A percentile compares a stretch with the other conserved stretches of the same genome.
Evolutionary conservation across 225 moss, liverwort and hornwort species (phyloP).

Genomic region (Pseudisothecium myosuroides): DNA sequence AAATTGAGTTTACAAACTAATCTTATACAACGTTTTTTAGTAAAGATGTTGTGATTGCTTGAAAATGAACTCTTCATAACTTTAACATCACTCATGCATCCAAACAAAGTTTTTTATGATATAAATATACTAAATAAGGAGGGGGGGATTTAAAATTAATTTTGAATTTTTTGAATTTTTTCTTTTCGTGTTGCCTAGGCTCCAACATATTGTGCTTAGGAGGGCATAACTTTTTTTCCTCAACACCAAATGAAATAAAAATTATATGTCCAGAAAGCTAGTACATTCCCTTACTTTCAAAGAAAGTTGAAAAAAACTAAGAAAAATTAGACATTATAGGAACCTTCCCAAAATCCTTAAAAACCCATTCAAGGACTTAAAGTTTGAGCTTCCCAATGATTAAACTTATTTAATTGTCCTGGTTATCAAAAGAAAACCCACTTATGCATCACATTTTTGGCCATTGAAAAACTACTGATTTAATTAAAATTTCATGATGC

Average conservation of each 20-base stretch:
- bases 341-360: background rate
- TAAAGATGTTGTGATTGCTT: background rate
- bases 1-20: background rate
- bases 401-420: background rate
- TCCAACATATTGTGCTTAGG: background rate
- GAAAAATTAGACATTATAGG: background rate
- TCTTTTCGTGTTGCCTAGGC: background rate
- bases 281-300: background rate
- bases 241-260: background rate
- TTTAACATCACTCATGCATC: background rate
- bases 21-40: background rate
- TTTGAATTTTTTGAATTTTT: background rate
- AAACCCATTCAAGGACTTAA: background rate
- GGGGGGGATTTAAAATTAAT: background rate
- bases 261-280: background rate
- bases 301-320: background rate
- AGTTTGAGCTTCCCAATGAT: background rate
- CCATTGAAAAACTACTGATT: background rate
- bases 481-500: background rate
- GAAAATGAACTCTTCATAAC: background rate
- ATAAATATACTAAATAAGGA: background rate
- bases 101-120: background rate
- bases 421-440: background rate
- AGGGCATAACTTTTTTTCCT: background rate
- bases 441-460: background rate